Percentiles rank a stretch among this genome's conserved stretches.
These are phyloP conservation scores for Diplocarpon mali DNA, from an alignment of 2,329 filamentous ascomycete species.

Conservation along the genomic window DNA sequence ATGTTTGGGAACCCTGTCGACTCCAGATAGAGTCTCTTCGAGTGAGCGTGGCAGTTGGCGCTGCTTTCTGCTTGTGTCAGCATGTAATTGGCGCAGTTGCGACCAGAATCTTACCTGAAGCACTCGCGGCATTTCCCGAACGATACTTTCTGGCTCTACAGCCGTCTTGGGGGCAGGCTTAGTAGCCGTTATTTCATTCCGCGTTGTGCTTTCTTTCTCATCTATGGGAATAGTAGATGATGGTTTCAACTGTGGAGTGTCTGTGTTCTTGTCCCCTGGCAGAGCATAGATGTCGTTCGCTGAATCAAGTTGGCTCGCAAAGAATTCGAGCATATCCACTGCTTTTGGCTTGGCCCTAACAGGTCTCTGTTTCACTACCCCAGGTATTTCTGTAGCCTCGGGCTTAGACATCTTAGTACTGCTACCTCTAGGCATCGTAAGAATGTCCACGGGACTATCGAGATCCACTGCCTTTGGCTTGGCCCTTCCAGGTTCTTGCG, in stretches of 20 bases:
- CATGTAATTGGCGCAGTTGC: neutral
- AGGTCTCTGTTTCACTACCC: neutral
- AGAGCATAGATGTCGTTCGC: neutral
- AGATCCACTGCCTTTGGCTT: conserved; percentile 1
- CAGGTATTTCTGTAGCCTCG: neutral
- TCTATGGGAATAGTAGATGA: neutral
- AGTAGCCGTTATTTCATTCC: neutral
- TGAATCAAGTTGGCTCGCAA: conserved; percentile 1
- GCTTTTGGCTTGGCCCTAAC: neutral
- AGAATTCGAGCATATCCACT: conserved; percentile 2
- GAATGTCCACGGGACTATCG: neutral
- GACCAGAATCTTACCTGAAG: neutral
- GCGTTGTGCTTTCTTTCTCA: neutral
- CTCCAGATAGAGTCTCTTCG: conserved; percentile 3
- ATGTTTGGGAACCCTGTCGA: neutral
- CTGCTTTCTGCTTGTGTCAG: neutral
- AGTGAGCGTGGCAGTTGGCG: neutral
- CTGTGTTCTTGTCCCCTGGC: neutral
- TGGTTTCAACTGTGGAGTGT: neutral
- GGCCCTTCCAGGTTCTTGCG: no score
- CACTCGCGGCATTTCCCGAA: neutral
- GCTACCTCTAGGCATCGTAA: neutral
- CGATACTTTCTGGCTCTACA: neutral
- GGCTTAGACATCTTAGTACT: neutral
- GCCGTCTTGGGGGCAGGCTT: neutral